phyloP scores from a whole-genome alignment of 768 basidiomycete species.

The Podaxis sp. region DNA sequence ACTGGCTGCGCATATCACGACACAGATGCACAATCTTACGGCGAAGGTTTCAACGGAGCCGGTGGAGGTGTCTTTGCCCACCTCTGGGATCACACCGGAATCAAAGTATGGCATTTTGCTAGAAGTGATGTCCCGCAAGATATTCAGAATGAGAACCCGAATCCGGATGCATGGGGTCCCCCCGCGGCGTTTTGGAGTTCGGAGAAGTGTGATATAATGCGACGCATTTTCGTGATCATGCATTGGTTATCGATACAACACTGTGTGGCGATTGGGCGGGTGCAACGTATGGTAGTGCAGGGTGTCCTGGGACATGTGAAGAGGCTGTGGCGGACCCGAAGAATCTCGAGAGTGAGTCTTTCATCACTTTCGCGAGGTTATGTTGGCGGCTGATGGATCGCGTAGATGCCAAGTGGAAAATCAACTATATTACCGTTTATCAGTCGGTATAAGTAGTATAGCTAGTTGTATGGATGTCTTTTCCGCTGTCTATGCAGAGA shows the following conservation, averaged over 20 bases:
- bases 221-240: conserved; percentile 52
- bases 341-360: conserved; percentile 45
- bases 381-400: not conserved
- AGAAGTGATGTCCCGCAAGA: conserved; percentile 52
- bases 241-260: conserved; percentile 46
- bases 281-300: conserved; percentile 30
- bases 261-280: conserved; percentile 50
- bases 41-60: conserved; percentile 43
- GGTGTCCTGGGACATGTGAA: conserved; percentile 48
- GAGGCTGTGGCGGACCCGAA: conserved; percentile 51
- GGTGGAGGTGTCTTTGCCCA: conserved; percentile 57
- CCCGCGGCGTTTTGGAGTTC: conserved; percentile 55
- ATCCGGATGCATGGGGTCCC: conserved; percentile 49
- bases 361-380: not conserved
- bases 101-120: conserved; percentile 58
- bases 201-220: conserved; percentile 46
- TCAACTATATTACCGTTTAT: conserved; percentile 57
- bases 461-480: not conserved
- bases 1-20: conserved; percentile 53
- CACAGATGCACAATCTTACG: conserved; percentile 36
- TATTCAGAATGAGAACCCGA: conserved; percentile 42
- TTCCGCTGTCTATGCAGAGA: not conserved
- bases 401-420: conserved; percentile 54
- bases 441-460: conserved; percentile 21
- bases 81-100: conserved; percentile 51